Base-by-base conservation (phyloP, 2,329 filamentous ascomycete genomes). In the Zasmidium angulare region DNA sequence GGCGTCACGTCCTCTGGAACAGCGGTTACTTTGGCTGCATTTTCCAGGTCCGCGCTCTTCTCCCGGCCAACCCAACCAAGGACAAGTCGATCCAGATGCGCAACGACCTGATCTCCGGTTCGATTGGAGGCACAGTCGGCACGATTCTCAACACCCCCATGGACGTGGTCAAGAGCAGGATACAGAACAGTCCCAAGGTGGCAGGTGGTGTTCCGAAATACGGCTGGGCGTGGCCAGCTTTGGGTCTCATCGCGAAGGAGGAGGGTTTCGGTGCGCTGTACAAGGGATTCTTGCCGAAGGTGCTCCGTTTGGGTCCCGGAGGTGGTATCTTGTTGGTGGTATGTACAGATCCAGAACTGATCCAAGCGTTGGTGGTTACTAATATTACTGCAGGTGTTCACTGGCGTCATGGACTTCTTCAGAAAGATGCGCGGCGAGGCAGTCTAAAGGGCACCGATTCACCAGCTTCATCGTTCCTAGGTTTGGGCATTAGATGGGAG, bases 261-360 rank as follows among this genome's bases (percentile, higher is more conserved):
- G 95, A 99, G 78, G 95, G 95, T 3, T 93, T 96, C 74, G 79
- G 78, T 50, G 95, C 95, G 43, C 81, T 99, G 61, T 99, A 99
- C 84, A 99, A 98, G 84, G 95, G 95, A 17, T 99, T 99, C 84
- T 73, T 95, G 63, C 95, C 95, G 68, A 99, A 99, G 85, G 95
- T 97, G 36, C 81, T 96, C 64, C 82, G 90, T 78, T 75, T 89
- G 65, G 86, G 88, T 62, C 89, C 89, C 24, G 89, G 85, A 69
- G 85, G 85, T 73, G 85, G 85, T 79, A 87, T 96, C 69, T 80
- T 96, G 59, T 82, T 96, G 46, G 91, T 93, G 56, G 90, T 36
- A 29, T 29, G 17, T 29, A 3, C 23, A 6, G 19, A 12, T 29
- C 23, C 9, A 50, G 6, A 11, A 11, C 2, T 50, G 10, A 10